Evolutionary conservation across 345 rosid species (phyloP).

Genomic region (Punica granatum): DNA sequence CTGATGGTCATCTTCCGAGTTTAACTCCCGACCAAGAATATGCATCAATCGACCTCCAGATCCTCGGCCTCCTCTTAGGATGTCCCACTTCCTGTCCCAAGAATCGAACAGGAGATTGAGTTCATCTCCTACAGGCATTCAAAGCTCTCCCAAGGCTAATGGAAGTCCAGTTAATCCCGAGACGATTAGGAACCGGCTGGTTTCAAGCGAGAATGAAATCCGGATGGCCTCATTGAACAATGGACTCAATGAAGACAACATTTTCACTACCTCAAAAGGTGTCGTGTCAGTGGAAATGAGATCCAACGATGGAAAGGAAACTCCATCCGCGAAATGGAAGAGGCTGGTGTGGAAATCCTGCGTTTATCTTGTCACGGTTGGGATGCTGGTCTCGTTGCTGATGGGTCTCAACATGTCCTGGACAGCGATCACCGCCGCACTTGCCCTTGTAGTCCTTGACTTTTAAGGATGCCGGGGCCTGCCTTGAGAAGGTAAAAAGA

Average conservation of each 20-base stretch:
- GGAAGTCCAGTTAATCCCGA: not conserved
- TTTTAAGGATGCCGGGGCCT: slow-evolving; percentile 74
- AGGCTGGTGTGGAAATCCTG: slow-evolving; percentile 43
- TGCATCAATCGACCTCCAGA: slow-evolving; percentile 77
- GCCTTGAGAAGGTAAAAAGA: slow-evolving; percentile 67
- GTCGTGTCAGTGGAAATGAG: not conserved
- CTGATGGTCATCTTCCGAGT: slow-evolving; percentile 80
- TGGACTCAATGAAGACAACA: not conserved
- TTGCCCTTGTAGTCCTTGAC: slow-evolving; percentile 76
- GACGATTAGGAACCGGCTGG: not conserved
- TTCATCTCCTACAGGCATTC: not conserved
- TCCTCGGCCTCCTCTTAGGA: slow-evolving; percentile 29
- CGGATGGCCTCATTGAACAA: not conserved
- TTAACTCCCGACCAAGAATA: slow-evolving; percentile 68
- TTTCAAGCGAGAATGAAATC: not conserved
- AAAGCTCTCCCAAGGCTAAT: not conserved
- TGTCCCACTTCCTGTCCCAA: not conserved
- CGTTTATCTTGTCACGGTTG: too few species aligned
- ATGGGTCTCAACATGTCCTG: too few species aligned
- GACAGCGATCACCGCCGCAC: slow-evolving; percentile 75
- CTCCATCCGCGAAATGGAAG: slow-evolving; percentile 32
- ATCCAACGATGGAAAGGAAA: not conserved
- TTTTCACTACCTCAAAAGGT: not conserved
- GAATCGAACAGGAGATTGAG: not conserved
- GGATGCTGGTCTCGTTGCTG: slow-evolving; percentile 63